A percentile compares a stretch with the other conserved stretches of the same genome.
Evolutionary conservation across 148 eudicot species (phyloP).

Genomic region (Cornus controversa): DNA sequence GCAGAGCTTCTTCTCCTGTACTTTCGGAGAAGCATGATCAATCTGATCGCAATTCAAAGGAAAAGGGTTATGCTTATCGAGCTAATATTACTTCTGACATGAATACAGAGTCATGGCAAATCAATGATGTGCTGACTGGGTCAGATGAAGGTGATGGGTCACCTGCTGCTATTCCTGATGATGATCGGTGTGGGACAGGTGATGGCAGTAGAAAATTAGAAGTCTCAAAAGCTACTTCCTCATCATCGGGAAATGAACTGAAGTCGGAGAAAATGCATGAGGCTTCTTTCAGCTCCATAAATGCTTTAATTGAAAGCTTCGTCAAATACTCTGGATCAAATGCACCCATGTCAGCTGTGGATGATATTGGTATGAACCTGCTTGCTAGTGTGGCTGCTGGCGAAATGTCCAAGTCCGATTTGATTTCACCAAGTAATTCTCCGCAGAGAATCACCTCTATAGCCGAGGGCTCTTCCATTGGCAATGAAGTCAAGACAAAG

Average conservation of each 20-base stretch:
- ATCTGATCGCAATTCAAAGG: conserved; percentile 36
- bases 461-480: conserved; percentile 26
- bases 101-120: conserved; percentile 45
- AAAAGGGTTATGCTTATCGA: conserved; percentile 27
- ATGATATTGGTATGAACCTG: conserved; percentile 87
- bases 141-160: conserved; percentile 47
- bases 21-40: conserved; percentile 56
- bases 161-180: conserved; percentile 32
- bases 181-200: conserved; percentile 23
- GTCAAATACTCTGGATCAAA: conserved; percentile 65
- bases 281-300: conserved; percentile 74
- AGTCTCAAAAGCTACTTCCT: conserved; percentile 26
- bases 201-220: conserved; percentile 29
- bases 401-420: conserved; percentile 54
- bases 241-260: conserved; percentile 30
- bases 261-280: conserved; percentile 43
- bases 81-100: conserved; percentile 23
- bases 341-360: conserved; percentile 52
- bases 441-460: conserved; percentile 32
- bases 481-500: conserved; percentile 23
- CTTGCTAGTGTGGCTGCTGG: conserved; percentile 97
- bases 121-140: conserved; percentile 28
- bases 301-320: conserved; percentile 88
- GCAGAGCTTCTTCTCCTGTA: conserved; percentile 62
- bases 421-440: conserved; percentile 53